These are phyloP conservation scores for Lachancea fermentati DNA, from an alignment of 805 yeast species.

Conservation along the genomic window DNA sequence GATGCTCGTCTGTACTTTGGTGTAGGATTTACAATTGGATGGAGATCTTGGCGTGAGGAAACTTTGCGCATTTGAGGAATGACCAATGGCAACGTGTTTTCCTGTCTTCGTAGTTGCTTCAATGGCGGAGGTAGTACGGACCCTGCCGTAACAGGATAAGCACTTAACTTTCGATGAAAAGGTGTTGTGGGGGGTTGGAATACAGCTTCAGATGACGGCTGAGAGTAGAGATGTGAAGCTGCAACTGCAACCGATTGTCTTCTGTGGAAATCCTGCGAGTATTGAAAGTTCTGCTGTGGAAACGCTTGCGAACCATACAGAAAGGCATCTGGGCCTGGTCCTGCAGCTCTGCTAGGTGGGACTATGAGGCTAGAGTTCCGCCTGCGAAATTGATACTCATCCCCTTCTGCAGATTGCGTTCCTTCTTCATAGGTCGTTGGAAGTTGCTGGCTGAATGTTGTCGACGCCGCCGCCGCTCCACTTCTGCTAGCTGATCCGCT, in stretches of 20 bases:
- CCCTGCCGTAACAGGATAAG: conserved; percentile 21
- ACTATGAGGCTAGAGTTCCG: conserved; percentile 33
- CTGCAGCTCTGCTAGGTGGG: conserved; percentile 40
- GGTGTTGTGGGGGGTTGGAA: conserved; percentile 14
- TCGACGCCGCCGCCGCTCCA: conserved; percentile 9
- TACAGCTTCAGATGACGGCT: conserved; percentile 6
- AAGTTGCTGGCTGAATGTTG: conserved; percentile 6
- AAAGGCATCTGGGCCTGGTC: conserved; percentile 37
- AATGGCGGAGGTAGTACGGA: conserved; percentile 27
- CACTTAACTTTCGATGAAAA: conserved; percentile 25
- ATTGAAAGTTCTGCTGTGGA: conserved; percentile 5
- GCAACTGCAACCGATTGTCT: conserved; percentile 36
- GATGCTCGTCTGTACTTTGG: conserved; percentile 72
- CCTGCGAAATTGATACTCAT: conserved; percentile 17
- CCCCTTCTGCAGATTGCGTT: conserved; percentile 1
- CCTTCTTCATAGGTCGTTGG: conserved; percentile 13
- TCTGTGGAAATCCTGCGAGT: conserved; percentile 27
- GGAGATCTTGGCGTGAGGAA: conserved; percentile 43
- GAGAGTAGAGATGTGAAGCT: conserved; percentile 9
- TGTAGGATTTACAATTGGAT: conserved; percentile 53
- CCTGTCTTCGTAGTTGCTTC: conserved; percentile 30
- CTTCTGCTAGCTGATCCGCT: conserved; percentile 1
- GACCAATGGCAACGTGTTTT: conserved; percentile 16
- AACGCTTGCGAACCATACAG: conserved; percentile 28
- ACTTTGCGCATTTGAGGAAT: conserved; percentile 48